These are phyloP conservation scores for Asparagopsis taxiformis DNA, from an alignment of 31 red algal genomes.

Conservation along the genomic window DNA sequence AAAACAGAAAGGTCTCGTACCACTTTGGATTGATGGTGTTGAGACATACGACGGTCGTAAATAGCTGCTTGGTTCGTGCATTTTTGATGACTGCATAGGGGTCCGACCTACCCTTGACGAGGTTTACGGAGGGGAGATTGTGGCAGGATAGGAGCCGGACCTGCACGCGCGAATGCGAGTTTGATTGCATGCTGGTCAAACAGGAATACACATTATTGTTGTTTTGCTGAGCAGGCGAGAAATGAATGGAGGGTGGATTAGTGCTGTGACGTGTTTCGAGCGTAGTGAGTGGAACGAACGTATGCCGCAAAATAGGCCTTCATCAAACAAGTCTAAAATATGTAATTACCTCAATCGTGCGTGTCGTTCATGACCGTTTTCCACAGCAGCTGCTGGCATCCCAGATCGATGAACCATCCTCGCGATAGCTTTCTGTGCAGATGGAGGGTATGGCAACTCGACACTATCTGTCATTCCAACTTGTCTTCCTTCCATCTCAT, in stretches of 20 bases:
- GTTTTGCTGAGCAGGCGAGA: no score
- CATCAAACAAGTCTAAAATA: no score
- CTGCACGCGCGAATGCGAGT: slow-evolving; percentile 17
- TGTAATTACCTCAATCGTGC: neutral
- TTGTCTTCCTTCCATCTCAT: neutral
- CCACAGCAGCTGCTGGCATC: neutral
- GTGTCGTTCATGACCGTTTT: neutral
- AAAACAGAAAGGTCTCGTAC: slow-evolving; percentile 44
- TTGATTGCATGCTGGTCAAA: no score
- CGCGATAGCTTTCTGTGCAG: neutral
- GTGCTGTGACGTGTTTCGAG: no score
- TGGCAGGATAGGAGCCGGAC: slow-evolving; percentile 43
- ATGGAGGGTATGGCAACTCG: neutral
- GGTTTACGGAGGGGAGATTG: slow-evolving; percentile 36
- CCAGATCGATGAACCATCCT: neutral
- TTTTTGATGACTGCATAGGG: slow-evolving; percentile 42
- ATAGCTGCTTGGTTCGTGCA: slow-evolving; percentile 25
- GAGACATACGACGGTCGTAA: slow-evolving; percentile 31
- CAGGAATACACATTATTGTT: no score
- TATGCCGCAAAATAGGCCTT: no score
- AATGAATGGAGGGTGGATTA: no score
- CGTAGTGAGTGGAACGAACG: no score
- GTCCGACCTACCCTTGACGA: slow-evolving; percentile 29
- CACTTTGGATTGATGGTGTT: slow-evolving; percentile 57
- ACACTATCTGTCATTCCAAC: neutral